Evolutionary conservation across 2,329 filamentous ascomycete genomes (phyloP), one percentile per base, ranked within the genome.

Genomic region (Bipolaris sorokiniana): DNA sequence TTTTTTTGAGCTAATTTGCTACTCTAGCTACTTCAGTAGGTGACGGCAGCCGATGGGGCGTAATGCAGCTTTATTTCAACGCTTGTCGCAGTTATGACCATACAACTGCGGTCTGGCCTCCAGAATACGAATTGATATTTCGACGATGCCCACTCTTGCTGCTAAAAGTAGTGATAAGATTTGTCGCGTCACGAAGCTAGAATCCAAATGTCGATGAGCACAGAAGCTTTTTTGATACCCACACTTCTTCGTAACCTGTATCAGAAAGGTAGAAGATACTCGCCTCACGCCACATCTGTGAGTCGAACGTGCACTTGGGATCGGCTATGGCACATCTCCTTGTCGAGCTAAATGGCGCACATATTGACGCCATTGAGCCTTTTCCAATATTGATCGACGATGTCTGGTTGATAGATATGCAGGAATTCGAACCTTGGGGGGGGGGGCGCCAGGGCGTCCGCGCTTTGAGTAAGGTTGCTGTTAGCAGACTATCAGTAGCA

Each of bases 331-430:
- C 3, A 57, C 46, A 7, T 63, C 64, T 1, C 22, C 23, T 75
- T 0, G 23, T 75, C 3, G 71, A 74, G 18, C 56, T 64, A 2
- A 51, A 62, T 1, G 36, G 38, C 23, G 46, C 45, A 7, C 33
- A 42, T 11, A 20, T n/a, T 26, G 26, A 7, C 18, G 42, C 50
- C 23, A 46, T 28, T 10, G 51, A 59, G 1, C 10, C 33, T 20
- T 33, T 28, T 28, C 26, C 53, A 1, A 23, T 46, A 9, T 58
- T 74, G 13, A 40, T 64, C 3, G 59, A 67, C 4, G n/a, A 34
- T 1, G 64, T 74, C 1, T 74, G 71, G 70, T 61, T 64, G 2
- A 15, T 51, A 7, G 51, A 75, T 2, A 53, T 63, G 10, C 38
- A 64, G 16, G 63, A 28, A 9, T 28, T 28, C 62, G 1, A 75